Base-by-base conservation (phyloP, 345 rosid species). In the Boechera divaricarpa region DNA sequence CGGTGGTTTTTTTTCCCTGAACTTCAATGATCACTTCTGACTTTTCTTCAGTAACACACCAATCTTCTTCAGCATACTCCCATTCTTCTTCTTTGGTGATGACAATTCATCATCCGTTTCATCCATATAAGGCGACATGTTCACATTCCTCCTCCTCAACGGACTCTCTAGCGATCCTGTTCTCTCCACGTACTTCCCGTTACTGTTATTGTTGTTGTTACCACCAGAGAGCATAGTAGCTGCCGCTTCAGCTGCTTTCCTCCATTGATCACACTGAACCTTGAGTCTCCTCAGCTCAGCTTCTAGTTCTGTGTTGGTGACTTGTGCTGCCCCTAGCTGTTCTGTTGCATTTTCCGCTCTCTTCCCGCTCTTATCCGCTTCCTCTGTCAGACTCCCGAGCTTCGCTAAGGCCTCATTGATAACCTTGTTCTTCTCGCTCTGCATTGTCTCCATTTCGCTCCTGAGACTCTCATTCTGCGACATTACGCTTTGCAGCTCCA, bases 231-330 rank as follows among this genome's bases (percentile, higher is more conserved):
- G 83, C 90, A 93, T 90, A 45, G 98, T 73, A 33, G 99, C 89
- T 0, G 99, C 99, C 10, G 93, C 94, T 83, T 95, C 99, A 0
- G 97, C 98, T 3, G 99, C 99, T 84, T 95, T 95, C 85, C 98
- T 87, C 99, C 99, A 93, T 70, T 93, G 99, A 71, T 95, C 96
- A 41, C 96, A 82, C 75, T 95, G 99, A 67, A 93, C 99, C 80
- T 93, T 95, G 49, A 93, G 77, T 85, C 85, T 91, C 86, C 99
- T 90, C 31, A 95, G 67, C 82, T 95, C 98, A 1, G 87, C 86
- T 84, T 91, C 98, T 84, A 91, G 67, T 69, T 95, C 99, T 1
- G 87, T 76, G 77, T 87, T 89, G 7, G 91, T 84, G 10, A 82
- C 85, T 71, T 90, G 96, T 15, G 87, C 88, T 69, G 96, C 96